Base-by-base conservation (phyloP, 2,329 filamentous ascomycete genomes). In the Fusarium algeriense region DNA sequence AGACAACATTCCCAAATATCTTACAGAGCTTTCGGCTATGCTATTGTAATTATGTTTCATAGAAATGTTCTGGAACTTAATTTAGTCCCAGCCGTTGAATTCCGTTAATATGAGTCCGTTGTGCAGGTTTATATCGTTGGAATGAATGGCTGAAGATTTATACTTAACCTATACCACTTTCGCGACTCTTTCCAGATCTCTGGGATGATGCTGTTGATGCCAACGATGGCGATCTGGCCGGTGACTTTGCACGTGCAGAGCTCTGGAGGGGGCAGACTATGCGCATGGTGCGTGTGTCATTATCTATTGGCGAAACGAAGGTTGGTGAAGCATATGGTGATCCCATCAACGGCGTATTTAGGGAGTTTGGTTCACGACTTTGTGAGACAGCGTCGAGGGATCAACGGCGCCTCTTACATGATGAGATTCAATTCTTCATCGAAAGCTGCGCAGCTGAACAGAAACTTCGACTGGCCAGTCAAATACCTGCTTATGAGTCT, bases 161-260 rank as follows among this genome's bases (percentile, higher is more conserved):
- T 23, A 23, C 40, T 52, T 68, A 68, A 68, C 64, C 65, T 68
- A 68, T 43, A 67, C 30, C 23, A 23, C 11, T 15, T 46, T 32
- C 28, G 37, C 14, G 44, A 37, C 35, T 23, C 10, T 26, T 9
- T 8, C 19, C 23, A 23, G 17, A 19, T 35, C 10, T 19, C 58
- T 81, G 79, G 79, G 78, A 80, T 26, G 79, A 81, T 43, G 72
- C 72, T 19, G 73, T 80, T 14, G 79, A 81, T 56, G 69, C 73
- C 19, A 73, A 74, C 44, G 77, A 78, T 67, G 69, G 71, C 19
- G 75, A 76, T 34, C 52, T 80, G 50, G 74, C 74, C 45, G 64
- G 46, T 8, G 73, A 81, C 48, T 75, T 78, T 38, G 59, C 58
- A 8, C 43, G 54, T 3, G 79, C 78, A 10, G 73, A 79, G 49